A percentile compares a stretch with the other conserved stretches of the same genome.
phyloP scores from a whole-genome alignment of 352 stramenopile species.

The Globisporangium abappressorium region DNA sequence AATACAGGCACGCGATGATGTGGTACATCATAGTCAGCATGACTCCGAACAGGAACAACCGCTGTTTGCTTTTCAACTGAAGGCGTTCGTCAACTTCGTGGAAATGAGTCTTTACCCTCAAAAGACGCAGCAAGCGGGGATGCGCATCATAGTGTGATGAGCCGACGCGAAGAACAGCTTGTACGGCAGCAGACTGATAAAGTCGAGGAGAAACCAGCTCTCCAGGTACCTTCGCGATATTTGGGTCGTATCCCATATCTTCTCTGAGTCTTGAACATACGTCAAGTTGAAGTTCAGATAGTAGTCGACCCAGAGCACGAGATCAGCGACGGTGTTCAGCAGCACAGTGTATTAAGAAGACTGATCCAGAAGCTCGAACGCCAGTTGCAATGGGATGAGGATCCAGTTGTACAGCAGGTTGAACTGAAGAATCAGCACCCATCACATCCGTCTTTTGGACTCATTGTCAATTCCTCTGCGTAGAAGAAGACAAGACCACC shows the following conservation, averaged over 20 bases:
- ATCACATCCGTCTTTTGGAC: constrained; percentile 39
- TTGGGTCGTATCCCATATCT: constrained; percentile 43
- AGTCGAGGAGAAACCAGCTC: constrained; percentile 33
- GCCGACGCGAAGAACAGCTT: constrained; percentile 22
- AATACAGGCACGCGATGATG: constrained; percentile 54
- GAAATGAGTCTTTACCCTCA: constrained; percentile 33
- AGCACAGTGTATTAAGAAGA: constrained; percentile 29
- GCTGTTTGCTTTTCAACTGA: constrained; percentile 45
- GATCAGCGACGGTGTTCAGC: constrained; percentile 37
- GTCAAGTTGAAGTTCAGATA: constrained; percentile 60
- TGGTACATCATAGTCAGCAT: constrained; percentile 60
- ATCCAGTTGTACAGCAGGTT: constrained; percentile 61
- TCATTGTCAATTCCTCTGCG: constrained; percentile 40
- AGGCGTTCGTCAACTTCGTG: constrained; percentile 44
- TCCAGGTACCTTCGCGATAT: constrained; percentile 35
- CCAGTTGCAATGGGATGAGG: constrained; percentile 39
- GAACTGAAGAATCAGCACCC: constrained; percentile 40
- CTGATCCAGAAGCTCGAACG: constrained; percentile 32
- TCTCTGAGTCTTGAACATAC: constrained; percentile 51
- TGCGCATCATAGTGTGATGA: constrained; percentile 21
- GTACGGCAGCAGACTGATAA: constrained; percentile 46
- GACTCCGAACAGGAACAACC: constrained; percentile 43
- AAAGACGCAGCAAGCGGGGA: constrained; percentile 40
- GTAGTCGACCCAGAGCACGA: constrained; percentile 42
- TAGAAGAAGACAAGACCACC: constrained; percentile 37